These are phyloP conservation scores for Pezicula carpinea DNA, from an alignment of 2,329 filamentous ascomycete species.

Conservation along the genomic window DNA sequence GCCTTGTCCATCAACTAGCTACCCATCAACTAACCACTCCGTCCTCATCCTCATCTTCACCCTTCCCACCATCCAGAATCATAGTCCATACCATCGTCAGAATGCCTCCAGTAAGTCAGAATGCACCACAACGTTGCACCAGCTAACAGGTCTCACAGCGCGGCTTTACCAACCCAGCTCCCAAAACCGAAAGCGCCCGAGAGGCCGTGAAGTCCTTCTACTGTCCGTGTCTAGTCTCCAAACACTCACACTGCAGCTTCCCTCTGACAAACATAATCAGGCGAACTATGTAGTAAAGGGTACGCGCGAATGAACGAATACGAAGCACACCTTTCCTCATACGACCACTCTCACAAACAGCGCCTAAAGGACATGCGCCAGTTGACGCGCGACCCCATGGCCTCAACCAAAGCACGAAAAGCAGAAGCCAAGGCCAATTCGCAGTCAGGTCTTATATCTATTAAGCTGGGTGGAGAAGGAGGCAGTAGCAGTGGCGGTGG, in stretches of 20 bases:
- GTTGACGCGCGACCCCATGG: slow-evolving; percentile 68
- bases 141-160: slow-evolving; percentile 30
- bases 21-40: too few relatives aligned
- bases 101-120: slow-evolving; percentile 51
- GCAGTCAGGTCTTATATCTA: slow-evolving; percentile 57
- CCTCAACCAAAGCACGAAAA: slow-evolving; percentile 59
- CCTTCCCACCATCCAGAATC: not conserved
- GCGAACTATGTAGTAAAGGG: slow-evolving; percentile 84
- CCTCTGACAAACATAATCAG: slow-evolving; percentile 24
- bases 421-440: slow-evolving; percentile 64
- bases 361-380: slow-evolving; percentile 84
- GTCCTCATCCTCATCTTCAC: not conserved
- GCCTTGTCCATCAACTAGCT: not conserved
- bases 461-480: slow-evolving; percentile 49
- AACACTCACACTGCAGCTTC: not conserved
- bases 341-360: slow-evolving; percentile 94
- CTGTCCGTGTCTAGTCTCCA: slow-evolving; percentile 38
- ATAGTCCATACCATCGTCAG: slow-evolving; percentile 18
- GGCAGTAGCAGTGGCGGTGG: slow-evolving; percentile 19
- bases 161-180: slow-evolving; percentile 41
- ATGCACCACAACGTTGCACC: not conserved
- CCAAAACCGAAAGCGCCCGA: slow-evolving; percentile 58
- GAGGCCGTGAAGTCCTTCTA: slow-evolving; percentile 78
- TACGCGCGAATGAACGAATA: slow-evolving; percentile 96
- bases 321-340: slow-evolving; percentile 88